phyloP scores from a whole-genome alignment of 805 yeast genomes.

The Yarrowia sp. region DNA sequence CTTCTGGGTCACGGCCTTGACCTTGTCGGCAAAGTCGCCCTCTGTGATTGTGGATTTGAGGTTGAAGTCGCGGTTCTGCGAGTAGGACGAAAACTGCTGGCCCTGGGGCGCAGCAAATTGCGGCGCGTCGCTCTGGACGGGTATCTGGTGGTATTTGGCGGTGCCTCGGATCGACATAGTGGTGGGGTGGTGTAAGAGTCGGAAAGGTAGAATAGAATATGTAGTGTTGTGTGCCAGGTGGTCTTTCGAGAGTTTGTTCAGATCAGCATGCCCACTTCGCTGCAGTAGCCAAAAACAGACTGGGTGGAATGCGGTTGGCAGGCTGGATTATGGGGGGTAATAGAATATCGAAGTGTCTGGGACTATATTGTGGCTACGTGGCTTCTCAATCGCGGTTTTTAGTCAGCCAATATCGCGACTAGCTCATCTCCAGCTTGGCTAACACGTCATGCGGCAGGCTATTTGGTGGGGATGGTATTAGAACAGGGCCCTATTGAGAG shows the following conservation, averaged over 20 bases:
- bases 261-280: slow-evolving; percentile 27
- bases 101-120: slow-evolving; percentile 36
- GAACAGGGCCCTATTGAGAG: no score
- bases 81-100: slow-evolving; percentile 23
- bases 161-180: slow-evolving; percentile 28
- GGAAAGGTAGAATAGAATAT: neutral
- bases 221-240: slow-evolving; percentile 24
- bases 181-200: neutral
- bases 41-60: slow-evolving; percentile 24
- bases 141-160: slow-evolving; percentile 26
- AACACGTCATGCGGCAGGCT: slow-evolving; percentile 11
- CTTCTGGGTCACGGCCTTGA: slow-evolving; percentile 33
- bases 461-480: slow-evolving; percentile 9
- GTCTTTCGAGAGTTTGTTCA: slow-evolving; percentile 26
- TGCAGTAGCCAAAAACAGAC: slow-evolving; percentile 18
- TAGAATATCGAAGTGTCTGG: no score
- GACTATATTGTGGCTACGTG: no score
- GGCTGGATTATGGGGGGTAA: no score
- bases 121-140: slow-evolving; percentile 26
- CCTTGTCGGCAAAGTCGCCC: slow-evolving; percentile 26
- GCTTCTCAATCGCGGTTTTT: no score
- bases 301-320: slow-evolving; percentile 5
- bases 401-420: no score
- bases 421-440: neutral
- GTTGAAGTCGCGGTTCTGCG: slow-evolving; percentile 22